phyloP scores from a whole-genome alignment of 2,329 filamentous ascomycete species.

The Epichloe amarillans region DNA sequence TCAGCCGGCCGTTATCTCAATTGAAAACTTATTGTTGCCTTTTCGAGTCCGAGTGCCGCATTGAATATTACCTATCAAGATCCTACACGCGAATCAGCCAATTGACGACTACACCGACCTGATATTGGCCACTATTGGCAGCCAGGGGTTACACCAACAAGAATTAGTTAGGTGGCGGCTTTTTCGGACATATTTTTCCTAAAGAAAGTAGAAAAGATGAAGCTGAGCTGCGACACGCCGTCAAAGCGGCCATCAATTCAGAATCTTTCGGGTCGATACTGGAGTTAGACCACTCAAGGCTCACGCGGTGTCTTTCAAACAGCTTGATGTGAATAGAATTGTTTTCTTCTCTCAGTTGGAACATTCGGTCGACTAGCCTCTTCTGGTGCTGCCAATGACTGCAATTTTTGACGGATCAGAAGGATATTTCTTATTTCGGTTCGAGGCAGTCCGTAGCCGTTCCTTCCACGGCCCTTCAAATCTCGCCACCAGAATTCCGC shows the following conservation, averaged over 20 bases:
- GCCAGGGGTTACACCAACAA: constrained; percentile 8
- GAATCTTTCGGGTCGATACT: neutral
- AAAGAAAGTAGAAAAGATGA: neutral
- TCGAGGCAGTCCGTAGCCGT: too few species aligned
- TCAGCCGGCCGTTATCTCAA: neutral
- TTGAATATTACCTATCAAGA: neutral
- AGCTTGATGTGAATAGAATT: neutral
- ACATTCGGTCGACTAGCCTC: neutral
- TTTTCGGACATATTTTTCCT: neutral
- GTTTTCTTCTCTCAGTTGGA: neutral
- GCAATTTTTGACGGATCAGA: too few species aligned
- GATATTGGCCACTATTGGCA: constrained; percentile 3
- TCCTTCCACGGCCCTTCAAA: neutral
- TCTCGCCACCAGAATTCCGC: neutral
- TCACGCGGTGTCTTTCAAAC: neutral
- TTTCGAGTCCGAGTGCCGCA: neutral
- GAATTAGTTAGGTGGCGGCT: constrained; percentile 5
- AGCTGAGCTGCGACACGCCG: constrained; percentile 3
- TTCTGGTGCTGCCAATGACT: too few species aligned
- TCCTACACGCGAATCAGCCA: neutral
- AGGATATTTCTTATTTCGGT: too few species aligned
- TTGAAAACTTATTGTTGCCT: neutral
- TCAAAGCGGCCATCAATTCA: neutral
- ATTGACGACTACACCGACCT: neutral
- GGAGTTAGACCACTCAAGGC: neutral